These are phyloP conservation scores for Talaromyces sp. DNA, from an alignment of 2,329 filamentous ascomycete genomes.

Conservation along the genomic window DNA sequence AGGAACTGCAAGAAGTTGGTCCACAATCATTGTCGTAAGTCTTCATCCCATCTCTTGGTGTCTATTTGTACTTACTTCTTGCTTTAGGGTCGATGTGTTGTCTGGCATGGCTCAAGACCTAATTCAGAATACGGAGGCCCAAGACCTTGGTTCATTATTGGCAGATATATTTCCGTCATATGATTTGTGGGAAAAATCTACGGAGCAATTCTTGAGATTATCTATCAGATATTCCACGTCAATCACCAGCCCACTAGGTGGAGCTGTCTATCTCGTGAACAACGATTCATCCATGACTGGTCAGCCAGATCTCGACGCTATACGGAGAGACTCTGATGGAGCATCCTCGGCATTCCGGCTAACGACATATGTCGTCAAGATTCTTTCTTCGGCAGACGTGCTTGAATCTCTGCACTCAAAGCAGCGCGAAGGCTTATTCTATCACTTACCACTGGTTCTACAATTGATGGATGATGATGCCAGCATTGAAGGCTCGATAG, in stretches of 20 bases:
- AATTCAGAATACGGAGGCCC: slow-evolving; percentile 32
- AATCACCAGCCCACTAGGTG: slow-evolving; percentile 69
- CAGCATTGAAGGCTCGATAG: slow-evolving; percentile 54
- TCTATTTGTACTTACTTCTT: slow-evolving; percentile 23
- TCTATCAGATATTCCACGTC: slow-evolving; percentile 58
- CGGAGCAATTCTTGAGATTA: slow-evolving; percentile 51
- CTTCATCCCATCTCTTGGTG: background rate
- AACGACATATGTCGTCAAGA: slow-evolving; percentile 63
- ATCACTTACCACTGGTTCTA: slow-evolving; percentile 52
- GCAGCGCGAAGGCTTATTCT: slow-evolving; percentile 42
- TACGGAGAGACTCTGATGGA: slow-evolving; percentile 63
- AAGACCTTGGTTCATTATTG: slow-evolving; percentile 28
- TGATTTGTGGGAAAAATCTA: slow-evolving; percentile 62
- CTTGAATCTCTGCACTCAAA: slow-evolving; percentile 32
- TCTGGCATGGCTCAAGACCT: slow-evolving; percentile 53
- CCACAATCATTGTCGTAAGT: slow-evolving; percentile 47
- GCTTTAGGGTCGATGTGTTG: slow-evolving; percentile 54
- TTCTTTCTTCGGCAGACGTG: slow-evolving; percentile 50
- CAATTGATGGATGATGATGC: slow-evolving; percentile 60
- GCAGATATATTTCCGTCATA: slow-evolving; percentile 60
- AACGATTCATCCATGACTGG: slow-evolving; percentile 27
- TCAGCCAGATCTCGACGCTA: slow-evolving; percentile 27
- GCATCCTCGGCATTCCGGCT: slow-evolving; percentile 72
- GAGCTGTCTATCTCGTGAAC: slow-evolving; percentile 63
- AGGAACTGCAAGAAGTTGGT: slow-evolving; percentile 48